These are phyloP conservation scores for Debaryomyces nepalensis DNA, from an alignment of 1,139 yeast genomes.

Conservation along the genomic window DNA sequence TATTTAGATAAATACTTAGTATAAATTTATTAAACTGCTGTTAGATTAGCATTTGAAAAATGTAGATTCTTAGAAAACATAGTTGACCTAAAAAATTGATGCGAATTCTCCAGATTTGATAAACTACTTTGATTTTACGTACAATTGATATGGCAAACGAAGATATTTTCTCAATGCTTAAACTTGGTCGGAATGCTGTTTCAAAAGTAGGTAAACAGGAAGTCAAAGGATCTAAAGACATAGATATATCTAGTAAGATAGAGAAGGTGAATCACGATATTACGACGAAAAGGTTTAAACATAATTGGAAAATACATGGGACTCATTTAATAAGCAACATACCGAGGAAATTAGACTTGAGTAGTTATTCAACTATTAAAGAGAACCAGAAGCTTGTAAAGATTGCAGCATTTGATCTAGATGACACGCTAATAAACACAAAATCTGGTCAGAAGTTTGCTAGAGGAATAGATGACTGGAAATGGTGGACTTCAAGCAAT, in stretches of 20 bases:
- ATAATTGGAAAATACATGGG: slow-evolving; percentile 36
- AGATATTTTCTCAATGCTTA: slow-evolving; percentile 16
- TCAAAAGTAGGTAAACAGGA: slow-evolving; percentile 7
- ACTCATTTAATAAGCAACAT: slow-evolving; percentile 40
- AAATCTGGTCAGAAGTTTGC: slow-evolving; percentile 63
- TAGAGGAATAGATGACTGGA: slow-evolving; percentile 68
- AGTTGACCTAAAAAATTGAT: too few species aligned
- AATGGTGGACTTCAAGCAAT: slow-evolving; percentile 49
- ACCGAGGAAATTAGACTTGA: slow-evolving; percentile 24
- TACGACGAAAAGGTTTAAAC: slow-evolving; percentile 1
- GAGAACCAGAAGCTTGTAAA: slow-evolving; percentile 24
- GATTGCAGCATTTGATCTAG: slow-evolving; percentile 78
- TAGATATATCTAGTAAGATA: not conserved
- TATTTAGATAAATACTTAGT: slow-evolving; percentile 2
- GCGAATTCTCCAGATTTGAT: not conserved
- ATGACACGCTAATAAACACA: slow-evolving; percentile 68
- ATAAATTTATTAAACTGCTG: too few species aligned
- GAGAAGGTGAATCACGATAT: slow-evolving; percentile 1
- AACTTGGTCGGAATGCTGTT: slow-evolving; percentile 7
- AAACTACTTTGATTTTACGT: too few species aligned
- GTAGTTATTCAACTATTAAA: slow-evolving; percentile 5
- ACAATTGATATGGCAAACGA: slow-evolving; percentile 11
- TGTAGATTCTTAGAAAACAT: too few species aligned
- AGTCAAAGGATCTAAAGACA: not conserved
- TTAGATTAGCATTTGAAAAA: too few species aligned